Evolutionary conservation across 164 flowering plant species (phyloP), one percentile per base, ranked within the genome.

Genomic region (Vitis cinerea): DNA sequence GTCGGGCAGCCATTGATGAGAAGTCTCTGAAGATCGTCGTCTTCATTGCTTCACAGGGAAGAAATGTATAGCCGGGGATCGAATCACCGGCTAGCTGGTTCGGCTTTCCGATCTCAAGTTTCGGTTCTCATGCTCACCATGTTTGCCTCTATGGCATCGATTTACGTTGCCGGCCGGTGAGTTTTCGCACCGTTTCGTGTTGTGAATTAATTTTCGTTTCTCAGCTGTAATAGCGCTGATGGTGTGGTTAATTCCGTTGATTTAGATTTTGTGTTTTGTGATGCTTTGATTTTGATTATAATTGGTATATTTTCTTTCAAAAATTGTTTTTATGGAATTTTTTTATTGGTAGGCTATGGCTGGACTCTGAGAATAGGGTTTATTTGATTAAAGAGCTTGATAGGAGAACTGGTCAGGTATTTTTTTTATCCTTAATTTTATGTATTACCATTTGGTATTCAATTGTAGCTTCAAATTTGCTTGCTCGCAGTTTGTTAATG

Each of bases 161-260:
- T 93, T 27, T 95, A 91, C 63, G 93, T 95, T 16, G 98, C 98
- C 48, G 98, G 99, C 65, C 65, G 97, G 99, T 95, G 31, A 63
- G 82, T 72, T 59, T 65, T 50, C 44, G 6, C 44, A 37, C 44
- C 4, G 44, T 2, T 37, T 3, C 4, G 44, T 37, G 8, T 37
- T 37, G 15, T 52, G 27, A 56, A n/a, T 30, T 59, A 5, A 30
- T 23, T 55, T 3, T 47, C 8, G 29, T 30, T 63, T 59, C 0
- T 17, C 7, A 37, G 44, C 44, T 37, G 44, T 37, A 37, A 37
- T 37, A 37, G 44, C 7, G 44, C 44, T 6, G 44, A 37, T 37
- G 44, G 44, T 37, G 44, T 6, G 44, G 44, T 37, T 37, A 37
- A 37, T 37, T 37, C 44, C 4, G 44, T 37, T 37, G 44, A 37